Evolutionary conservation across 176 grass and related monocot genomes (phyloP).

Genomic region (Oropetium thomaeum): DNA sequence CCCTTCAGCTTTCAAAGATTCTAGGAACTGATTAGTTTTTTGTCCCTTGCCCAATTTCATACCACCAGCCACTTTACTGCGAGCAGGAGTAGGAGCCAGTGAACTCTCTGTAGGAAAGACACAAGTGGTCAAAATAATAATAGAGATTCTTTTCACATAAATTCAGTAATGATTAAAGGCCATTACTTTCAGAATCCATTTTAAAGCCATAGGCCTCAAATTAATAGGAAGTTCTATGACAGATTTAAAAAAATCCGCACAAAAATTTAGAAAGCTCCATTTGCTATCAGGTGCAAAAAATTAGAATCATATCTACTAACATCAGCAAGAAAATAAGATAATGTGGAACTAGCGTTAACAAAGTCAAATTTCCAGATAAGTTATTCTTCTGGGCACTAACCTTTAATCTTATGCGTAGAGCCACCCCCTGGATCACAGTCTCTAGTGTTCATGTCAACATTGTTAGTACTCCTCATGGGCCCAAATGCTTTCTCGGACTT

Average conservation of each 20-base stretch:
- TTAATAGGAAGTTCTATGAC: no score
- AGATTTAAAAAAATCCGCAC: no score
- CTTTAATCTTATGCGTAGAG: conserved; percentile 61
- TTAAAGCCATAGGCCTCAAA: no score
- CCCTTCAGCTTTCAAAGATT: conserved; percentile 84
- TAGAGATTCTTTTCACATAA: background rate
- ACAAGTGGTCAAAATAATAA: no score
- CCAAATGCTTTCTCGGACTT: conserved; percentile 60
- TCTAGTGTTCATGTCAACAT: conserved; percentile 60
- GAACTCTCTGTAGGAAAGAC: conserved; percentile 56
- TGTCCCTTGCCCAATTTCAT: conserved; percentile 73
- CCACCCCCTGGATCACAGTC: conserved; percentile 48
- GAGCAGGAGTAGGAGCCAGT: conserved; percentile 48
- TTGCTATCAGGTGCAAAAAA: no score
- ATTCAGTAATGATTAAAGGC: background rate
- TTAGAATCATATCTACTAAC: no score
- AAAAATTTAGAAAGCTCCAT: no score
- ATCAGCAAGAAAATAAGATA: no score
- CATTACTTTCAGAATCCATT: background rate
- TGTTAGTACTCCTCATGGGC: conserved; percentile 51
- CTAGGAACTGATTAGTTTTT: conserved; percentile 66
- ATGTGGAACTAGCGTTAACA: no score
- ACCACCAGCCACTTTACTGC: conserved; percentile 54
- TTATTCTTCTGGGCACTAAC: conserved; percentile 35
- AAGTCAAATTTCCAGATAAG: background rate